A percentile compares a stretch with the other conserved stretches of the same genome.
These are phyloP conservation scores for Fistulina hepatica DNA, from an alignment of 1,284 basidiomycete genomes.

Conservation along the genomic window DNA sequence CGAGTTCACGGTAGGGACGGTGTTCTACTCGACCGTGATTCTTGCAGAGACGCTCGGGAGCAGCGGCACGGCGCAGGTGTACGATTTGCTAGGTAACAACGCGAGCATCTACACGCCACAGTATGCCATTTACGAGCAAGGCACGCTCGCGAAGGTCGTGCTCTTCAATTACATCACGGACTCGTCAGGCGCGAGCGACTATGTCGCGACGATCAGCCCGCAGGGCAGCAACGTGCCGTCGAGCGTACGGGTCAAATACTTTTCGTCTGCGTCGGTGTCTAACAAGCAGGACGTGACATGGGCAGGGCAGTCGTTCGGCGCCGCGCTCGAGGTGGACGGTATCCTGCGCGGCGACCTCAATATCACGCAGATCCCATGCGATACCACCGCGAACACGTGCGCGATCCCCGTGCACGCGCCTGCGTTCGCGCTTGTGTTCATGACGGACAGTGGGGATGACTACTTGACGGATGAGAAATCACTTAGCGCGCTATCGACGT, in stretches of 20 bases:
- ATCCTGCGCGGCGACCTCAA: constrained; percentile 40
- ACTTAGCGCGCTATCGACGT: constrained; percentile 35
- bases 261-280: background rate
- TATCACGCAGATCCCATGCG: constrained; percentile 43
- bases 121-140: constrained; percentile 65
- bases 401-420: constrained; percentile 53
- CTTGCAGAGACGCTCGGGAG: constrained; percentile 57
- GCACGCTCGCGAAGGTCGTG: constrained; percentile 43
- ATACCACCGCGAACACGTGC: constrained; percentile 39
- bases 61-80: constrained; percentile 38
- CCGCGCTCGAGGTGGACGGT: constrained; percentile 49
- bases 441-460: constrained; percentile 37
- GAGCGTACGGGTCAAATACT: constrained; percentile 9
- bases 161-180: constrained; percentile 66
- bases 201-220: constrained; percentile 34
- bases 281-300: too few relatives aligned
- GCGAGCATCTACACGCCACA: constrained; percentile 46
- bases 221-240: constrained; percentile 32
- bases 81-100: constrained; percentile 44
- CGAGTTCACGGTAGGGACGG: constrained; percentile 51
- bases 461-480: constrained; percentile 27
- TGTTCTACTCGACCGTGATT: constrained; percentile 58
- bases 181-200: constrained; percentile 36
- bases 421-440: constrained; percentile 61
- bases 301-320: constrained; percentile 53